Evolutionary conservation across 371 early-diverging fungal species (phyloP), one percentile per base, ranked within the genome.

Genomic region (Thermomucor indicae-seudaticae): DNA sequence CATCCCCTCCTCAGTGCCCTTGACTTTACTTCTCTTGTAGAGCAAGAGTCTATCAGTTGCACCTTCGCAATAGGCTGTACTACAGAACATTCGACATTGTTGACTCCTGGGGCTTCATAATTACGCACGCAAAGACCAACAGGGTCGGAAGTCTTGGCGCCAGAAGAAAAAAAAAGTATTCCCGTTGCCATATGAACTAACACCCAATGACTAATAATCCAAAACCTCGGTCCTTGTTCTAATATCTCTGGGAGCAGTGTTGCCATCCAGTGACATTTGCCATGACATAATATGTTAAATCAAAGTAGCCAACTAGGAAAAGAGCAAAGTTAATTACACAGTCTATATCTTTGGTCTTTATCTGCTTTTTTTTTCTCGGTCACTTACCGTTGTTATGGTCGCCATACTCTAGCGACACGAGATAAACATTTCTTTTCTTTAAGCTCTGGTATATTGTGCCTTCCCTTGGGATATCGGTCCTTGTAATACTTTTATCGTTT

Each of bases 371-470:
- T 37, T n/a, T 16, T 7, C 42, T 16, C 2, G 28, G 6, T 1
- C 10, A 37, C 55, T 52, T 67, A 74, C 75, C 49, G 39, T 74
- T 70, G 23, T 75, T 75, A 39, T 75, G 75, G 42, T 70, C 54
- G 32, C 57, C 75, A 45, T 62, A 43, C 14, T 52, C 31, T 8
- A 75, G 38, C 24, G 56, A 49, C 8, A 66, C 64, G 52, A 73
- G 44, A 6, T 39, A 28, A 14, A 58, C 40, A 17, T 55, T 39
- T 32, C 40, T 40, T 16, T 52, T 47, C 17, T 43, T 28, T 25
- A 16, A 14, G 17, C 46, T 29, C 10, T 34, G 24, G 32, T 65
- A 75, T 3, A 64, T 49, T 8, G 40, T 41, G 10, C 62, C 75
- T 51, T 75, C 75, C 23, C 64, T 57, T 11, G 60, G 48, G 28